phyloP scores from a whole-genome alignment of 75 land plant genomes.

The Picea sitchensis region DNA sequence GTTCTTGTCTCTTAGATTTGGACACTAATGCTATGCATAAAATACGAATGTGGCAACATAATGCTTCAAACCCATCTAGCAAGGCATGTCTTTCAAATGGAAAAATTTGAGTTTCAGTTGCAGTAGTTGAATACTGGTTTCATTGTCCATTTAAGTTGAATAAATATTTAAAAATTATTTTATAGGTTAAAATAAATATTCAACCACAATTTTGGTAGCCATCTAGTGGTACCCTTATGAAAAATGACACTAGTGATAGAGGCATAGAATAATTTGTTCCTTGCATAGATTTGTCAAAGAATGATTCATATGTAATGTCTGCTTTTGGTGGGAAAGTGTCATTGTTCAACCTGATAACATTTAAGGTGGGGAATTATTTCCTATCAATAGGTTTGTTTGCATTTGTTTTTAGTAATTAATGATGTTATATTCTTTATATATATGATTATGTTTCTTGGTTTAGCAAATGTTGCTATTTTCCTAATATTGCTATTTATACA shows the following conservation, averaged over 20 bases:
- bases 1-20: not conserved
- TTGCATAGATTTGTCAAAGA: constrained; percentile 80
- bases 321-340: constrained; percentile 84
- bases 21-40: not conserved
- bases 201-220: constrained; percentile 64
- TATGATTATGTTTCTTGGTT: not conserved
- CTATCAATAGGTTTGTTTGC: not conserved
- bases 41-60: not conserved
- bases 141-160: not conserved
- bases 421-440: not conserved
- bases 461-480: not conserved
- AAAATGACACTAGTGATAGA: constrained; percentile 45
- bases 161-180: not conserved
- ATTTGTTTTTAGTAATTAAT: not conserved
- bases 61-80: not conserved
- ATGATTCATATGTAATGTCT: constrained; percentile 90
- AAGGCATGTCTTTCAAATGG: constrained; percentile 1
- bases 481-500: not conserved
- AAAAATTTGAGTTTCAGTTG: not conserved
- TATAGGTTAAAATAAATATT: constrained; percentile 57
- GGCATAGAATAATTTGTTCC: constrained; percentile 57
- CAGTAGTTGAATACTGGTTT: not conserved
- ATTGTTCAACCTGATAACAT: constrained; percentile 76
- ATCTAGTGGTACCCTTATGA: constrained; percentile 59
- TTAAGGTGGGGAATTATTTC: constrained; percentile 46